Evolutionary conservation across 1,139 yeast genomes (phyloP).

Genomic region (Lodderomyces pseudojiufengensis): DNA sequence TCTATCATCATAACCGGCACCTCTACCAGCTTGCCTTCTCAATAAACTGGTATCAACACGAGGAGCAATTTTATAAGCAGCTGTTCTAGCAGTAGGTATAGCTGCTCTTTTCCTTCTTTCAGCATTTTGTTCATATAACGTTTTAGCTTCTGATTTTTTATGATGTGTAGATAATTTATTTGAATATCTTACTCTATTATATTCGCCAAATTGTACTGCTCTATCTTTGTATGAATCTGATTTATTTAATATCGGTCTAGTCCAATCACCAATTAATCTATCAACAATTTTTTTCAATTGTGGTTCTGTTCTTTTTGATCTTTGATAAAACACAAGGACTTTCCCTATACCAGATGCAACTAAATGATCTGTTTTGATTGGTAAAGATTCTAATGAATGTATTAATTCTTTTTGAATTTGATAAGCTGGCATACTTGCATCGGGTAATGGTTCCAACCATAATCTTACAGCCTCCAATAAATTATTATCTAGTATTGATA

Average conservation of each 20-base stretch:
- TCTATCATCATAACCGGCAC: conserved; percentile 69
- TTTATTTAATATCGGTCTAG: conserved; percentile 94
- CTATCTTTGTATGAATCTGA: conserved; percentile 93
- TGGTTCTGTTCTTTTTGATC: conserved; percentile 86
- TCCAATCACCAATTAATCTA: conserved; percentile 92
- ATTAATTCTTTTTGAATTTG: conserved; percentile 91
- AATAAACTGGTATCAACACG: conserved; percentile 52
- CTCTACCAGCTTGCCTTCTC: conserved; percentile 36
- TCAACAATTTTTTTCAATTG: conserved; percentile 85
- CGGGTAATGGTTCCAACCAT: conserved; percentile 98
- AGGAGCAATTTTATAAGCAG: conserved; percentile 91
- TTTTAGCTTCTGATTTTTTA: conserved; percentile 41
- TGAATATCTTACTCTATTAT: conserved; percentile 57
- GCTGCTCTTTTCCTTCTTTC: conserved; percentile 91
- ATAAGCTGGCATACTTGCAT: conserved; percentile 94
- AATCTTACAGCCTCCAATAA: conserved; percentile 88
- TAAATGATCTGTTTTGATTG: conserved; percentile 92
- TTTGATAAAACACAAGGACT: conserved; percentile 89
- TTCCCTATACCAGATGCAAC: conserved; percentile 94
- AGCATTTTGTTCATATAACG: conserved; percentile 87
- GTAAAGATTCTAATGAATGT: conserved; percentile 67
- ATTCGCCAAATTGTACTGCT: conserved; percentile 64
- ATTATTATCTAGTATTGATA: conserved; percentile 91
- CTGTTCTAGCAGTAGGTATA: conserved; percentile 83
- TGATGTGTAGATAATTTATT: conserved; percentile 39